A percentile compares a stretch with the other conserved stretches of the same genome.
Evolutionary conservation across 1,139 yeast species (phyloP).

Genomic region (Nadsonia starkeyi-henricii): DNA sequence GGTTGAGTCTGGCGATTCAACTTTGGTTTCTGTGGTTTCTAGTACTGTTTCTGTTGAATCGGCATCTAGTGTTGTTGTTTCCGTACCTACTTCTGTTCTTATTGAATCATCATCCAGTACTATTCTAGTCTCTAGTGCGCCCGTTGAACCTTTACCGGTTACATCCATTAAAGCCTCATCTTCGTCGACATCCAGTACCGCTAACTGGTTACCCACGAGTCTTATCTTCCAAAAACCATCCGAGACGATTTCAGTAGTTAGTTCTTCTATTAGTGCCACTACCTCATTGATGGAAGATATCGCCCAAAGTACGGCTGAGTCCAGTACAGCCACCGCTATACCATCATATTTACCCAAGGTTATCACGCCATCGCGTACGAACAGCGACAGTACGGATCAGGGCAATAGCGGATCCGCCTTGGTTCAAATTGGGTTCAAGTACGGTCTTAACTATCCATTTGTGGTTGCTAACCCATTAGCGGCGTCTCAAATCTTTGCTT

Average conservation of each 20-base stretch:
- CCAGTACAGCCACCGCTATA: conserved; percentile 1
- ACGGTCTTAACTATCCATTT: conserved; percentile 28
- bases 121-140: background rate
- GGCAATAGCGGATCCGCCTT: conserved; percentile 12
- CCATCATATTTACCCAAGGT: conserved; percentile 24
- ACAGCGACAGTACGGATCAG: background rate
- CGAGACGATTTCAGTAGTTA: background rate
- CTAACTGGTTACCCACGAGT: background rate
- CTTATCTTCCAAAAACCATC: background rate
- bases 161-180: background rate
- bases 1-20: background rate
- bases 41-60: background rate
- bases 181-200: background rate
- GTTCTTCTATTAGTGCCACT: background rate
- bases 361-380: conserved; percentile 25
- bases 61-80: background rate
- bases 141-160: background rate
- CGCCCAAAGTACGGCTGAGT: no score
- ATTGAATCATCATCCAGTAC: background rate
- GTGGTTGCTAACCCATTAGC: conserved; percentile 27
- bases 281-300: no score
- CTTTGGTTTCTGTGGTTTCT: background rate
- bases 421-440: conserved; percentile 28
- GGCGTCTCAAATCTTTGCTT: conserved; percentile 30
- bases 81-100: background rate